Evolutionary conservation across 2,329 filamentous ascomycete species (phyloP), one percentile per base, ranked within the genome.

Genomic region (Trichoderma sp.): DNA sequence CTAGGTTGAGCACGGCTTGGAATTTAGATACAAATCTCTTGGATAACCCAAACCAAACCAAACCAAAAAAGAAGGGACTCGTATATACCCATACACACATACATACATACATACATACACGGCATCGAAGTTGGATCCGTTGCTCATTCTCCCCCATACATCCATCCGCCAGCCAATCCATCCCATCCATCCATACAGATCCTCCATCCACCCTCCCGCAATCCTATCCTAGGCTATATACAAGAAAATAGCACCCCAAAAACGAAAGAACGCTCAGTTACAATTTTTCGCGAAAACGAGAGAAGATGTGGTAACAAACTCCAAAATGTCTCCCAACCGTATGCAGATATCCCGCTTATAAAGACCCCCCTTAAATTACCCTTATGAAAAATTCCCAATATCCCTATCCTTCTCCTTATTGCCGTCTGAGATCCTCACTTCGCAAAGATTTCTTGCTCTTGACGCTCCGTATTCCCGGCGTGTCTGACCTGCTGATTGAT

Each of bases 361-460:
- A 30, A 39, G 1, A 43, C 39, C 39, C 68, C 43, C 58, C 68
- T 32, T 57, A 30, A 57, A 56, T 43, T n/a, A 26, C 47, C 51
- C n/a, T 26, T 9, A 47, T 61, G 61, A 8, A 43, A 18, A 30
- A 15, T 3, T 6, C 28, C 30, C 30, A 28, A 21, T 21, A 21
- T 26, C 24, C 26, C 15, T 36, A 12, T 14, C 24, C 43, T 9
- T 39, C 14, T 3, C 6, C 53, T 56, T 71, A 53, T 15, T 66
- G 43, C 18, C 51, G 26, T 11, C n/a, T 21, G 14, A 65, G 51
- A 9, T 71, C 39, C 5, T 70, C 51, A 14, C 51, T 43, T 14
- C 66, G 43, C 60, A 72, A 8, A 12, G 65, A 70, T 18, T 72
- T 72, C 53, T 65, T 72, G 28, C 71, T 71, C 71, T 71, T 71